A percentile compares a stretch with the other conserved stretches of the same genome.
Conservation (phyloP, 208 protist genomes). For the Trypanosoma boissoni region DNA sequence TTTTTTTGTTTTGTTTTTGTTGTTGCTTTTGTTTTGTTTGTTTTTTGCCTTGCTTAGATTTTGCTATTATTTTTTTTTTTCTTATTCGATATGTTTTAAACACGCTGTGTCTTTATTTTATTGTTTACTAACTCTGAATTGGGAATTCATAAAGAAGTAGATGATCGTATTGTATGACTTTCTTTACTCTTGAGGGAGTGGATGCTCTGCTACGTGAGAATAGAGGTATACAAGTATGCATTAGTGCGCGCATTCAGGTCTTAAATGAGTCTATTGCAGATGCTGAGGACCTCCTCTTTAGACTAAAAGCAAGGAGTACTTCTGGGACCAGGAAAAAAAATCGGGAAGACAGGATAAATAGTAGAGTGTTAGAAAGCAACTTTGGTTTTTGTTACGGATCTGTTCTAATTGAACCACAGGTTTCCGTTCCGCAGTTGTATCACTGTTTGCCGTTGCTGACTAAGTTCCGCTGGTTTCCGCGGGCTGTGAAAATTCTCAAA, state of each 20-base stretch:
- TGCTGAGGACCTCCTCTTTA: conserved; percentile 10
- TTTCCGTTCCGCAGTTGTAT: neutral
- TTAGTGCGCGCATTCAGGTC: conserved; percentile 4
- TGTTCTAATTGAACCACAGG: conserved; percentile 8
- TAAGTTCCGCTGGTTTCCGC: conserved; percentile 21
- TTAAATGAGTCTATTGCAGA: conserved; percentile 3
- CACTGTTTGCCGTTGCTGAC: conserved; percentile 2
- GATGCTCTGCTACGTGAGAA: conserved; percentile 15
- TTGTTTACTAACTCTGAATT: too few relatives aligned
- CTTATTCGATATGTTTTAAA: conserved; percentile 4
- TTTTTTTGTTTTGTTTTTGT: conserved; percentile 11
- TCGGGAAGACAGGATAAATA: neutral
- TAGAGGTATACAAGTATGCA: conserved; percentile 16
- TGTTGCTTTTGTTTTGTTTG: neutral
- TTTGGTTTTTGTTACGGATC: conserved; percentile 12
- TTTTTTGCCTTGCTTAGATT: neutral
- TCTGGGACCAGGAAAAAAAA: neutral
- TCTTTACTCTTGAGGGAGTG: neutral
- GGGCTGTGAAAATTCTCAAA: conserved; percentile 16
- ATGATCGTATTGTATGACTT: neutral
- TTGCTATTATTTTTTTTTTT: conserved; percentile 16
- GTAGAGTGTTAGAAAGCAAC: neutral
- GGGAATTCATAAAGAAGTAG: neutral
- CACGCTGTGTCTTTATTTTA: too few relatives aligned
- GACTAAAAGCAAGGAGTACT: neutral